phyloP scores from a whole-genome alignment of 2,329 filamentous ascomycete genomes.

The Claviceps fusiformis region DNA sequence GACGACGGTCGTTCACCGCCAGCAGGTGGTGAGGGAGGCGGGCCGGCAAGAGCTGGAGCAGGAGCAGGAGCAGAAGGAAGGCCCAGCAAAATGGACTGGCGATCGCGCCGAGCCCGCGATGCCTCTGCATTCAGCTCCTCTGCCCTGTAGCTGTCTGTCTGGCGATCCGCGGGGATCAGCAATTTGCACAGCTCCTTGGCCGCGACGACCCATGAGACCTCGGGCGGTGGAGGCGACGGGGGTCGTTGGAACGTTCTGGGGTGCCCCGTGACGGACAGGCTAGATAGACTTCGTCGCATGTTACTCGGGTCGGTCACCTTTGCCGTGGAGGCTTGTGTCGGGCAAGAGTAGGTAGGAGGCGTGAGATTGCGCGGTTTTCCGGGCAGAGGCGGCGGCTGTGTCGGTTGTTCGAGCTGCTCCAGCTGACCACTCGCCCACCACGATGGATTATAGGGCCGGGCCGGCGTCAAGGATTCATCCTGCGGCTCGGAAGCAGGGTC shows the following conservation, averaged over 20 bases:
- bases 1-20: slow-evolving; percentile 31
- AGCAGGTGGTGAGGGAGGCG: slow-evolving; percentile 7
- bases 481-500: slow-evolving; percentile 5
- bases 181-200: slow-evolving; percentile 70
- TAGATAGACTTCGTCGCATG: slow-evolving; percentile 49
- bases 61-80: slow-evolving; percentile 10
- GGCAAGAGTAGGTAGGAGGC: slow-evolving; percentile 66
- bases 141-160: slow-evolving; percentile 60
- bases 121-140: slow-evolving; percentile 68
- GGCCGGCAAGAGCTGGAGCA: background rate
- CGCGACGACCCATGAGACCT: slow-evolving; percentile 77
- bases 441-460: slow-evolving; percentile 44
- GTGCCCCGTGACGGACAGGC: slow-evolving; percentile 21
- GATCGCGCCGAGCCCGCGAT: slow-evolving; percentile 48
- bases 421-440: slow-evolving; percentile 61
- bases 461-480: slow-evolving; percentile 11
- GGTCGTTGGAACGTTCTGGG: slow-evolving; percentile 18
- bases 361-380: slow-evolving; percentile 42
- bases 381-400: slow-evolving; percentile 33
- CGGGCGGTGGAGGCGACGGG: slow-evolving; percentile 58
- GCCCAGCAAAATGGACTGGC: slow-evolving; percentile 36
- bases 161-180: slow-evolving; percentile 62
- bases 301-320: slow-evolving; percentile 60
- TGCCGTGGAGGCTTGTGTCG: slow-evolving; percentile 75
- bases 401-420: slow-evolving; percentile 52